Base-by-base conservation (phyloP, 129 eudicot species). In the Smallanthus sonchifolius region DNA sequence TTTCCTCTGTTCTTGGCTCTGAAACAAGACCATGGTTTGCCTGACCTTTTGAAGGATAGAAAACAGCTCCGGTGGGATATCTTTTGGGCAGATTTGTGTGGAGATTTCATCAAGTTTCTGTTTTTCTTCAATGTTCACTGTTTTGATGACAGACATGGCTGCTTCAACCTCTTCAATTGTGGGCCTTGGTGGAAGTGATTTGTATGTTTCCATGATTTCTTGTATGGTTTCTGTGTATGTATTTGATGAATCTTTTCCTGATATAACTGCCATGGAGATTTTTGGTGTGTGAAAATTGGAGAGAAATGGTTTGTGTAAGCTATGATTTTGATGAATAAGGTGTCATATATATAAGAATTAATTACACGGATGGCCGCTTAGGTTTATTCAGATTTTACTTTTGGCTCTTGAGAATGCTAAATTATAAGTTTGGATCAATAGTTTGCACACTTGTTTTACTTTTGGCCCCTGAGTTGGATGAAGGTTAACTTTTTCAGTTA, bases 131-230 rank as follows among this genome's bases (percentile, higher is more conserved):
- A 65, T 49, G 61, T 86, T 66, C 5, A 74, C 84, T 49, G 92
- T 65, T 64, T 86, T 76, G 76, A 91, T 77, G 4, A 91, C 82
- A 28, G 95, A 88, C 1, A 69, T 78, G 80, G 97, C 90, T 34
- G 95, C 95, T 84, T 86, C 92, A 65, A 86, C 75, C 67, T 91
- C 92, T 70, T 84, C 95, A 44, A 91, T 80, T 55, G 95, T 43
- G 38, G 97, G 97, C 77, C 97, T 78, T 28, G 90, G 97, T 47
- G 95, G 89, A 47, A 91, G 87, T 55, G 87, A 91, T 71, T 76
- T 88, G 91, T 88, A 87, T 74, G 84, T 73, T 72, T 71, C 68
- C 76, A 79, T 91, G 84, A 90, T 90, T 80, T 87, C 93, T 40
- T 82, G 76, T 4, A 91, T 84, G 17, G 84, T 81, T 78, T 81